Conservation (phyloP, 108 stramenopile genomes). For the Pseudonitzschia multiseries region DNA sequence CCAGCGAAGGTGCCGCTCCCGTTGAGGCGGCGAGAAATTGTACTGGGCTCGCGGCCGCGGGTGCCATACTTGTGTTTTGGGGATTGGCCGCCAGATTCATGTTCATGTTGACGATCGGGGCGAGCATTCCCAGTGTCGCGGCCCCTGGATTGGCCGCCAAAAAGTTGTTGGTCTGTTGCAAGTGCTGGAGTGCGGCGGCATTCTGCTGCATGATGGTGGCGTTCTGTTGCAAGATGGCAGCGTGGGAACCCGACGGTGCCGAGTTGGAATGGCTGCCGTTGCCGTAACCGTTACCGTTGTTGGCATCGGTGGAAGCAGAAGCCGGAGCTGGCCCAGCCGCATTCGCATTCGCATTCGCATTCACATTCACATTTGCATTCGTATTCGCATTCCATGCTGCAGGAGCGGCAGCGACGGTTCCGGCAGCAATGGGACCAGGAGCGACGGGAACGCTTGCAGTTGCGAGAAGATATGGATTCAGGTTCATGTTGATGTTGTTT, state of each 20-base stretch:
- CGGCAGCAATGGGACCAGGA: not conserved
- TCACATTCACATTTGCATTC: no score
- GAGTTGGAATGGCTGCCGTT: not conserved
- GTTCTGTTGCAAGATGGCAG: slow-evolving; percentile 10
- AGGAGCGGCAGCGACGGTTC: not conserved
- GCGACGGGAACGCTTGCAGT: no score
- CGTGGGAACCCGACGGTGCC: not conserved
- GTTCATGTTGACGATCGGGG: slow-evolving; percentile 2
- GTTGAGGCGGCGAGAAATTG: no score
- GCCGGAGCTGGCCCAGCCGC: not conserved
- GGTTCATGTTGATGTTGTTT: not conserved
- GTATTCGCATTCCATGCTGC: not conserved
- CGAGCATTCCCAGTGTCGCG: not conserved
- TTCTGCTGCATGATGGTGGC: slow-evolving; percentile 9
- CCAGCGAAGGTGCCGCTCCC: no score
- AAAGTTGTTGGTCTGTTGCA: slow-evolving; percentile 9
- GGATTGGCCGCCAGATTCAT: not conserved
- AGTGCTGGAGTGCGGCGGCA: not conserved
- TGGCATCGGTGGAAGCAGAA: not conserved
- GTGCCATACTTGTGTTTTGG: no score
- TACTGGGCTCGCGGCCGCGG: no score
- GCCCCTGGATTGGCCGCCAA: slow-evolving; percentile 6
- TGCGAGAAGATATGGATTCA: not conserved
- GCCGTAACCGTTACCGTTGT: not conserved
- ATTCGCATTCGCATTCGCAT: no score